Evolutionary conservation across 257 asterid species (phyloP).

Genomic region (Nicotiana knightiana): DNA sequence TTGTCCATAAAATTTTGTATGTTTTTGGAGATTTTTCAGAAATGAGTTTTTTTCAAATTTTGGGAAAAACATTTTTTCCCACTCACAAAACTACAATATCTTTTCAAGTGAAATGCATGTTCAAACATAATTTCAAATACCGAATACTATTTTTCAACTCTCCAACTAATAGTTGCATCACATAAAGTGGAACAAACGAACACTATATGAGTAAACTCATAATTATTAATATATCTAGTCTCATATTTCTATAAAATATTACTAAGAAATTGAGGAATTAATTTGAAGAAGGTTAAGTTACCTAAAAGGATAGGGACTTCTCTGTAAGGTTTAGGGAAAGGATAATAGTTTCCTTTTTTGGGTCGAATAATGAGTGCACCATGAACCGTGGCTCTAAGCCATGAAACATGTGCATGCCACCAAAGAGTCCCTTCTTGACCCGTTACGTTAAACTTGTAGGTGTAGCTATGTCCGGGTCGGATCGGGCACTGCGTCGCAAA

Average conservation of each 20-base stretch:
- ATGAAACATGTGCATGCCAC: slow-evolving; percentile 16
- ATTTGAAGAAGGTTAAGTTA: background rate
- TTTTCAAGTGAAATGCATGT: no score
- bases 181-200: background rate
- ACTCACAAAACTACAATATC: no score
- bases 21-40: no score
- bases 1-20: no score
- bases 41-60: no score
- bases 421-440: slow-evolving; percentile 14
- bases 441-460: slow-evolving; percentile 17
- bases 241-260: no score
- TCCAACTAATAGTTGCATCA: no score
- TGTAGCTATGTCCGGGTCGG: slow-evolving; percentile 16
- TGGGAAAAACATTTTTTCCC: no score
- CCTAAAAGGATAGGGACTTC: slow-evolving; percentile 10
- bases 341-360: background rate
- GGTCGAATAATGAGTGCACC: slow-evolving; percentile 13
- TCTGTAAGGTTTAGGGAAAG: slow-evolving; percentile 9
- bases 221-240: no score
- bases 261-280: background rate
- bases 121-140: no score
- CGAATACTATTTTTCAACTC: no score
- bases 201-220: background rate
- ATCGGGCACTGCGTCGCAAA: slow-evolving; percentile 18
- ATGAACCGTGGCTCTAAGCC: slow-evolving; percentile 9